Evolutionary conservation across 2,329 filamentous ascomycete species (phyloP), one percentile per base, ranked within the genome.

Genomic region (Clonostachys solani): DNA sequence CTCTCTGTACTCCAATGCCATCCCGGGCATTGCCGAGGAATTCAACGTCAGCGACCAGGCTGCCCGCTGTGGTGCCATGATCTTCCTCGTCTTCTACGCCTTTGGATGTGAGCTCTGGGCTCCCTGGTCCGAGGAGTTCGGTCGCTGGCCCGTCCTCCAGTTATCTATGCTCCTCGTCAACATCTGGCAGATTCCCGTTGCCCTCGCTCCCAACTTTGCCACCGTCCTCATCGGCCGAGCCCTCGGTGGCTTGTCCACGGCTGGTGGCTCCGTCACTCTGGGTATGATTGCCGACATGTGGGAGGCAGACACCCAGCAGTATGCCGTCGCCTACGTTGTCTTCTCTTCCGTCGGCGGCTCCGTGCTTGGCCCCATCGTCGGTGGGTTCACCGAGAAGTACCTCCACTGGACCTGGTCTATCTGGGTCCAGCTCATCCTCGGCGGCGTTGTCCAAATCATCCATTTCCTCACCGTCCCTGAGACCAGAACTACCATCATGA

Each of bases 101-200:
- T 92, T 94, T 61, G 89, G 89, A 35, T 94, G 89, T 62, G 89
- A 94, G 64, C 75, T 92, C 0, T 94, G 89, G 89, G 89, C 89
- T 0, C 89, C 89, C 0, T 94, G 89, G 87, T 87, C 82, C 42
- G 89, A 95, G 62, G 89, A 94, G 58, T 73, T 92, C 44, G 89
- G 89, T 17, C 81, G 89, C 44, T 87, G 83, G 71, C 84, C 84
- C 2, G 78, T 94, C 47, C 73, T 92, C 18, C 89, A 92, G 72
- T 67, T 77, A 19, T 87, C 83, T 36, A 68, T 94, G 46, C 77
- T 87, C 52, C 69, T 94, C 12, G 87, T 92, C 64, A 94, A 94
- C 56, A 65, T 92, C 47, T 94, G 79, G 74, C 85, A 89, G 53
- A 63, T 91, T 0, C 85, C 84, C 5, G 85, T 89, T 33, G 87